phyloP scores from a whole-genome alignment of 2,329 filamentous ascomycete genomes.

The Colletotrichum limetticola region DNA sequence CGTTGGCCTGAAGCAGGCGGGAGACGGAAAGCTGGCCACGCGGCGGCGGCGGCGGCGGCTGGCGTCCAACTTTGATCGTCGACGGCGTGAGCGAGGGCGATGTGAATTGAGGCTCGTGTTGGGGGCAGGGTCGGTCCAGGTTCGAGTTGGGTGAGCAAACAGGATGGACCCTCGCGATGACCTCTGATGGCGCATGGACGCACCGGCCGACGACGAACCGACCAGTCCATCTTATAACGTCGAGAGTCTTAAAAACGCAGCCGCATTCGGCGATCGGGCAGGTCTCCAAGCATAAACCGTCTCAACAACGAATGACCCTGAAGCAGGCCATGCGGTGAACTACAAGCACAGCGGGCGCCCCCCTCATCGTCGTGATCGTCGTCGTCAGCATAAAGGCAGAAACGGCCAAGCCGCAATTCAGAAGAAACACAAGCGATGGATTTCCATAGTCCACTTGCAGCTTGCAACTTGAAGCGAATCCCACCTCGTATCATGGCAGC shows the following conservation, averaged over 20 bases:
- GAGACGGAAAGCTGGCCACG: constrained; percentile 12
- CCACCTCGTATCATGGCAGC: background rate
- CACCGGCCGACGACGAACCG: constrained; percentile 10
- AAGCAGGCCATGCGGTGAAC: background rate
- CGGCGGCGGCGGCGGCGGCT: background rate
- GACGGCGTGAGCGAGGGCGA: constrained; percentile 1
- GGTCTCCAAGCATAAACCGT: constrained; percentile 16
- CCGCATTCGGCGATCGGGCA: background rate
- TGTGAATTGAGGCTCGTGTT: constrained; percentile 23
- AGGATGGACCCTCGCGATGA: constrained; percentile 13
- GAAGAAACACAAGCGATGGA: background rate
- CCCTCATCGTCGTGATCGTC: background rate
- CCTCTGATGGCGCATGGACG: constrained; percentile 21
- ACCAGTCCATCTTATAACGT: constrained; percentile 5
- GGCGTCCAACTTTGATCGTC: constrained; percentile 3
- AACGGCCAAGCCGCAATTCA: background rate
- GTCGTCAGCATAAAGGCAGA: background rate
- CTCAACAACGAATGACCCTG: constrained; percentile 22
- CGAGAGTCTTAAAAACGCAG: constrained; percentile 1
- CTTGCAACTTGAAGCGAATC: background rate
- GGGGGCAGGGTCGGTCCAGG: constrained; percentile 18
- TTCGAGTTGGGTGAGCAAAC: constrained; percentile 6
- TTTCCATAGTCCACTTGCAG: background rate
- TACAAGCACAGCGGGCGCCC: background rate
- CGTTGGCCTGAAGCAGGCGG: constrained; percentile 22